Conservation (phyloP, 2,329 filamentous ascomycete species). For the Aspergillus sp. region DNA sequence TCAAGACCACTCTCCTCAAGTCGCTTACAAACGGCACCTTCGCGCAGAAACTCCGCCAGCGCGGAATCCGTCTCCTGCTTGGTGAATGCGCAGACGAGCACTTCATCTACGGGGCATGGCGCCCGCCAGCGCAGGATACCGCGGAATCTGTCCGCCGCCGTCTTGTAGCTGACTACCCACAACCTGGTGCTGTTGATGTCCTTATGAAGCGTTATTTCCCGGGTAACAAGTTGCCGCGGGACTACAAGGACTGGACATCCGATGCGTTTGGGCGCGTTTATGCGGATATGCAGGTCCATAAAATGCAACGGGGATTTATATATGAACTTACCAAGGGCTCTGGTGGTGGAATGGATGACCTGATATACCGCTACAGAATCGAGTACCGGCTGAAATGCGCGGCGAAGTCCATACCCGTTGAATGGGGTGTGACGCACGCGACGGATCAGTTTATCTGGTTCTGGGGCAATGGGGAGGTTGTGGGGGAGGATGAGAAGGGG, state of each 20-base stretch:
- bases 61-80: conserved; percentile 53
- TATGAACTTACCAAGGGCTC: conserved; percentile 38
- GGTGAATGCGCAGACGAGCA: conserved; percentile 58
- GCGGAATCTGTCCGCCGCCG: conserved; percentile 45
- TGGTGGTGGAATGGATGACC: conserved; percentile 34
- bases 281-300: conserved; percentile 57
- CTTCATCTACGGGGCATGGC: conserved; percentile 52
- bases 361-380: conserved; percentile 55
- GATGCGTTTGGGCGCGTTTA: conserved; percentile 57
- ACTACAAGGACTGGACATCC: conserved; percentile 45
- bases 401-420: conserved; percentile 40
- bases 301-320: conserved; percentile 53
- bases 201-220: conserved; percentile 50
- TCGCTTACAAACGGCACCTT: conserved; percentile 52
- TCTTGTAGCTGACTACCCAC: conserved; percentile 55
- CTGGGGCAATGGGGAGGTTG: conserved; percentile 49
- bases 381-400: conserved; percentile 54
- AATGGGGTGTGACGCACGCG: conserved; percentile 56
- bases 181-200: conserved; percentile 37
- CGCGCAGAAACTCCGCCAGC: conserved; percentile 43
- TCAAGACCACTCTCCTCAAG: conserved; percentile 43
- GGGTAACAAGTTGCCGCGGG: conserved; percentile 35
- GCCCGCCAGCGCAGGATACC: conserved; percentile 44
- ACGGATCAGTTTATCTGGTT: conserved; percentile 58
- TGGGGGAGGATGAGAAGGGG: conserved; percentile 47